These are phyloP conservation scores for Wickerhamomyces rabaulensis DNA, from an alignment of 805 yeast species.

Conservation along the genomic window DNA sequence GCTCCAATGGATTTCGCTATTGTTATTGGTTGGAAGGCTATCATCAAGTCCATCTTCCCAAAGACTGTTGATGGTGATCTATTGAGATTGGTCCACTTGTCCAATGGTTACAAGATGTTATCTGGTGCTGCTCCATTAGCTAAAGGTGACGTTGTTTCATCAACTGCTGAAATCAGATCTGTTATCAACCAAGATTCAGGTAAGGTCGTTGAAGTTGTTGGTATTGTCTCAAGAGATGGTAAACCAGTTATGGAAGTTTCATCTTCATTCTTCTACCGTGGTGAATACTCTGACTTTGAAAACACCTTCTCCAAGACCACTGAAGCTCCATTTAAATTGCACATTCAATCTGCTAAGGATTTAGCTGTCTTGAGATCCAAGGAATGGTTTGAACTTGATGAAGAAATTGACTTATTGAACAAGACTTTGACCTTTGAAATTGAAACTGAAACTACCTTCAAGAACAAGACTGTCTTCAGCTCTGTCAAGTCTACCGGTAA, in stretches of 20 bases:
- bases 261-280: slow-evolving; percentile 95
- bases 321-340: slow-evolving; percentile 83
- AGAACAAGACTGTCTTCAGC: slow-evolving; percentile 68
- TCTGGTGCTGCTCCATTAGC: slow-evolving; percentile 89
- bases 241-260: slow-evolving; percentile 87
- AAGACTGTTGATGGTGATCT: slow-evolving; percentile 93
- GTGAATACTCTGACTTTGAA: slow-evolving; percentile 78
- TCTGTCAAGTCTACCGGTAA: slow-evolving; percentile 82
- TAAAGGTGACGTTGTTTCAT: slow-evolving; percentile 79
- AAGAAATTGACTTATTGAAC: slow-evolving; percentile 63
- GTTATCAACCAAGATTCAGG: slow-evolving; percentile 91
- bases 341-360: slow-evolving; percentile 73
- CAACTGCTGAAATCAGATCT: slow-evolving; percentile 80
- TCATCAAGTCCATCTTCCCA: slow-evolving; percentile 98
- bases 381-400: slow-evolving; percentile 94
- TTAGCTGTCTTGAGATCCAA: slow-evolving; percentile 90
- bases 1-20: slow-evolving; percentile 99
- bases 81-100: slow-evolving; percentile 87
- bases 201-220: slow-evolving; percentile 92
- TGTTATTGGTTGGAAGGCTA: slow-evolving; percentile 97
- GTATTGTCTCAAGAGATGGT: slow-evolving; percentile 73
- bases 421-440: slow-evolving; percentile 86
- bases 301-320: slow-evolving; percentile 86
- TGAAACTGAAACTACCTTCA: slow-evolving; percentile 77
- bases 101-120: slow-evolving; percentile 89